These are phyloP conservation scores for Penicillium crustosum DNA, from an alignment of 2,329 filamentous ascomycete genomes.

Conservation along the genomic window DNA sequence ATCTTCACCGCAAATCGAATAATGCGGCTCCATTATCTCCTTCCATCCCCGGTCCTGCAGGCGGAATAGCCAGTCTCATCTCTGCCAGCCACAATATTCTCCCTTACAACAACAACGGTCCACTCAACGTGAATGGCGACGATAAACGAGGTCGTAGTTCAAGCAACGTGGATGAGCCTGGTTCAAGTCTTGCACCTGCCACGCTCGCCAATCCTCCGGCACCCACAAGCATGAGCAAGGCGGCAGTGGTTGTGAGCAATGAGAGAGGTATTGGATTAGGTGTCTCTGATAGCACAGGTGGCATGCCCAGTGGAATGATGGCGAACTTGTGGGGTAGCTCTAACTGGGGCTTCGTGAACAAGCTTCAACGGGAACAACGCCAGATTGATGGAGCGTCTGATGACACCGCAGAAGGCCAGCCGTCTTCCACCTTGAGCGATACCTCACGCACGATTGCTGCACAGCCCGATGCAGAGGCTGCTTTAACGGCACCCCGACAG, in stretches of 20 bases:
- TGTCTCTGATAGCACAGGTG: conserved; percentile 61
- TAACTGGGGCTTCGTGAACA: conserved; percentile 72
- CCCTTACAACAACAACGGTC: conserved; percentile 57
- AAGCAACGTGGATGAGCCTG: conserved; percentile 47
- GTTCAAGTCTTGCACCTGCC: conserved; percentile 71
- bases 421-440: conserved; percentile 29
- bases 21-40: conserved; percentile 55
- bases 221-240: conserved; percentile 80
- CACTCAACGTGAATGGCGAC: conserved; percentile 40
- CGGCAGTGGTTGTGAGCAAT: conserved; percentile 75
- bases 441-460: conserved; percentile 22
- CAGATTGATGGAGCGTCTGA: conserved; percentile 33
- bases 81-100: conserved; percentile 79
- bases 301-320: conserved; percentile 79
- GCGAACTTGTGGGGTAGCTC: conserved; percentile 93
- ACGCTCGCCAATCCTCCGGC: conserved; percentile 82
- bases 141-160: conserved; percentile 34
- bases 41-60: conserved; percentile 48
- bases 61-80: conserved; percentile 80
- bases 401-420: conserved; percentile 14
- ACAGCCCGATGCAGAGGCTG: conserved; percentile 22
- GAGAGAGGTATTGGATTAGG: conserved; percentile 69
- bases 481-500: conserved; percentile 22
- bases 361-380: conserved; percentile 57
- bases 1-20: conserved; percentile 75